Evolutionary conservation across 2,329 filamentous ascomycete genomes (phyloP).

Genomic region (Fusarium cicatricum): DNA sequence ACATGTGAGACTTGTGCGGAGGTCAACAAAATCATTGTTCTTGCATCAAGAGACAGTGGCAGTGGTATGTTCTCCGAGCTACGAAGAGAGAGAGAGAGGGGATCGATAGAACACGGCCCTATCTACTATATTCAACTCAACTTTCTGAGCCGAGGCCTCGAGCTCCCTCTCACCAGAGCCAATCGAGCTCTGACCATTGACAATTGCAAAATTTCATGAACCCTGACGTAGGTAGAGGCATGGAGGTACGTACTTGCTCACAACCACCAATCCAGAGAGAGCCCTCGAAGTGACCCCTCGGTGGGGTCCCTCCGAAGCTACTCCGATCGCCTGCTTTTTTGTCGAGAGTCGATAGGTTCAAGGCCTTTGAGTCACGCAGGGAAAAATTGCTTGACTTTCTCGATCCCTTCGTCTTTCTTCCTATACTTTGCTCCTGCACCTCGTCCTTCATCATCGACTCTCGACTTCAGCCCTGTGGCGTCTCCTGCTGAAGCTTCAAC

Average conservation of each 20-base stretch:
- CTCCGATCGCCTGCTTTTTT: constrained; percentile 37
- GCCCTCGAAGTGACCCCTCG: constrained; percentile 31
- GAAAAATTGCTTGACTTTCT: constrained; percentile 21
- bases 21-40: constrained; percentile 22
- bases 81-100: too few relatives aligned
- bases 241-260: constrained; percentile 15
- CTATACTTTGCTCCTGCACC: constrained; percentile 10
- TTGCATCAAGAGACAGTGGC: constrained; percentile 6
- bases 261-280: constrained; percentile 5
- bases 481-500: constrained; percentile 6
- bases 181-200: constrained; percentile 42
- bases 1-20: constrained; percentile 1
- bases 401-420: not conserved
- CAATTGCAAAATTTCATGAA: constrained; percentile 40
- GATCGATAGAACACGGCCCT: too few relatives aligned
- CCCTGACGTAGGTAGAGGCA: constrained; percentile 36
- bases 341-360: constrained; percentile 5
- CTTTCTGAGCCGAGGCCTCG: not conserved
- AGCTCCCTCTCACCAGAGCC: constrained; percentile 28
- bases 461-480: constrained; percentile 24
- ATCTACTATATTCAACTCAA: too few relatives aligned
- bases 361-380: constrained; percentile 30
- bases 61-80: too few relatives aligned
- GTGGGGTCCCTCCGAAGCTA: constrained; percentile 44
- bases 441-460: constrained; percentile 16